These are phyloP conservation scores for Liriodendron chinense DNA, from an alignment of 164 flowering plant species.

Conservation along the genomic window DNA sequence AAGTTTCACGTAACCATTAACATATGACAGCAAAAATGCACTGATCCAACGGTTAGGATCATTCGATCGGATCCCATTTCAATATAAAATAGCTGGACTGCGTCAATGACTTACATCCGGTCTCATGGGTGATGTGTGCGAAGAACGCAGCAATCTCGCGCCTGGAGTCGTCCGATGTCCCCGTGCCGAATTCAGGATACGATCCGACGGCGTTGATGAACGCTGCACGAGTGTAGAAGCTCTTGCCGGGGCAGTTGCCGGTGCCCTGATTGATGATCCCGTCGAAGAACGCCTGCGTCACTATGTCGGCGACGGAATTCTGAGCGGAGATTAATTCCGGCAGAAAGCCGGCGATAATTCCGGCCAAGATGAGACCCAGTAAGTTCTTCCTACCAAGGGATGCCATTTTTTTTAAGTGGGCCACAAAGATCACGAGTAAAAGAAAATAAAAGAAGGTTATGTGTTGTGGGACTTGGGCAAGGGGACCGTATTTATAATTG, in stretches of 20 bases:
- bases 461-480: too few relatives aligned
- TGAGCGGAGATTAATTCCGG: background rate
- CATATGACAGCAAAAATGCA: too few relatives aligned
- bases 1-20: too few relatives aligned
- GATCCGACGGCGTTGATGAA: conserved; percentile 28
- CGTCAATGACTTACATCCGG: conserved; percentile 30
- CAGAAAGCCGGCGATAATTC: background rate
- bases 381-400: background rate
- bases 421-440: too few relatives aligned
- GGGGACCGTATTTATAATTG: too few relatives aligned
- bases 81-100: conserved; percentile 21
- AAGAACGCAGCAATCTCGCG: conserved; percentile 47
- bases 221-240: conserved; percentile 28
- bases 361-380: background rate
- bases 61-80: conserved; percentile 1
- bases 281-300: conserved; percentile 32
- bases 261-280: conserved; percentile 33
- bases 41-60: too few relatives aligned
- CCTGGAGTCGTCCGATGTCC: conserved; percentile 28
- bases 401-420: too few relatives aligned
- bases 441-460: too few relatives aligned
- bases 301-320: conserved; percentile 26
- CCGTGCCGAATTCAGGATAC: conserved; percentile 34
- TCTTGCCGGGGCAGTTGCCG: conserved; percentile 26
- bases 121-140: conserved; percentile 40